Evolutionary conservation across 1,284 basidiomycete species (phyloP).

Genomic region (Leccinum colubrinum): DNA sequence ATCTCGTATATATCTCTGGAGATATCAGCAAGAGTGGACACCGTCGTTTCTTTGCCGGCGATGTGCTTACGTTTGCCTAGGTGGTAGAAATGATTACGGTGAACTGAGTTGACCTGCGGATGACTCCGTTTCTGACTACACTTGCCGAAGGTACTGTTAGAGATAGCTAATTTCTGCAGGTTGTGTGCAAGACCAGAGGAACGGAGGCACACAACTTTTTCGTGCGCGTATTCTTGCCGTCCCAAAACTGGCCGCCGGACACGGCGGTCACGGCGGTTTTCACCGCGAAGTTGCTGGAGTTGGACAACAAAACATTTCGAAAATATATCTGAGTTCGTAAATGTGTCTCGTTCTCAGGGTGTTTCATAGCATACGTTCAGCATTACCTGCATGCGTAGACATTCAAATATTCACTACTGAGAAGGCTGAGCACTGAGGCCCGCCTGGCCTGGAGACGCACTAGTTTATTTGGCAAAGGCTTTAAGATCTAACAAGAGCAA

Average conservation of each 20-base stretch:
- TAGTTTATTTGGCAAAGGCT: conserved; percentile 32
- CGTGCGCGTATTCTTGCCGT: conserved; percentile 78
- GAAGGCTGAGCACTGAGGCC: background rate
- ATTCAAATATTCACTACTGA: background rate
- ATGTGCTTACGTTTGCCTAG: too few relatives aligned
- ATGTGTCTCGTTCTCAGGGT: conserved; percentile 54
- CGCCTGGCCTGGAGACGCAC: background rate
- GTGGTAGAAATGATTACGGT: conserved; percentile 64
- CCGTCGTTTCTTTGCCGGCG: too few relatives aligned
- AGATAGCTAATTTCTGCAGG: conserved; percentile 87
- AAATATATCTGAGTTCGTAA: conserved; percentile 90
- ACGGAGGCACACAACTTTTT: conserved; percentile 87
- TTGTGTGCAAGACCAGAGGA: conserved; percentile 75
- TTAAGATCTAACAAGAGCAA: conserved; percentile 34
- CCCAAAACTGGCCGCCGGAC: conserved; percentile 83
- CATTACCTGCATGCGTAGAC: background rate
- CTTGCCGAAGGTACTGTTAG: conserved; percentile 72
- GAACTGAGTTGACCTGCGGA: conserved; percentile 28
- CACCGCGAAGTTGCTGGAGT: conserved; percentile 69
- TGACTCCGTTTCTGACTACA: conserved; percentile 1
- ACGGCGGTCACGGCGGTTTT: conserved; percentile 69
- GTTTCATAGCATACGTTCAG: conserved; percentile 40
- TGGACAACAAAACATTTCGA: conserved; percentile 82
- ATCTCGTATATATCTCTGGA: too few relatives aligned
- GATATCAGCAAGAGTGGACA: too few relatives aligned